phyloP scores from a whole-genome alignment of 495 filamentous ascomycete species.

The Penicillium salamii region DNA sequence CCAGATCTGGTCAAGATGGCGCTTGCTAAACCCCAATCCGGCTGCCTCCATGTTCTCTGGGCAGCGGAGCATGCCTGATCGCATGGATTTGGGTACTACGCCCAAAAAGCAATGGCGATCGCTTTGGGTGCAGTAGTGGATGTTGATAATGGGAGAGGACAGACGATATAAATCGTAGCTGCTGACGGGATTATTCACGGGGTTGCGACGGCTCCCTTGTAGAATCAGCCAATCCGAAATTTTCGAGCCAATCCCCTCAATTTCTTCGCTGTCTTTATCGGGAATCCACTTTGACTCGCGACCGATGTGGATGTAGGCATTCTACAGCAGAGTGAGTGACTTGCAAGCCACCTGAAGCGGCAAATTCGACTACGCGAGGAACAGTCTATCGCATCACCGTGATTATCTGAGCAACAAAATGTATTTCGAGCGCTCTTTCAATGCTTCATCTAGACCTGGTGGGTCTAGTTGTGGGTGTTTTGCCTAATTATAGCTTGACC shows the following conservation, averaged over 20 bases:
- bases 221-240: background rate
- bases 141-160: background rate
- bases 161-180: conserved; percentile 2
- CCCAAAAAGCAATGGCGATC: background rate
- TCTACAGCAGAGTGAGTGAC: background rate
- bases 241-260: background rate
- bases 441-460: conserved; percentile 1
- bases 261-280: background rate
- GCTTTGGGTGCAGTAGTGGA: background rate
- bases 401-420: background rate
- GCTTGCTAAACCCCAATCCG: background rate
- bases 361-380: background rate
- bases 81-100: background rate
- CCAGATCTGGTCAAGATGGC: background rate
- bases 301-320: background rate
- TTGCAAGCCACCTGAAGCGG: background rate
- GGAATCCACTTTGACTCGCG: background rate
- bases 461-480: background rate
- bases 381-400: conserved; percentile 1
- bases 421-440: background rate
- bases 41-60: background rate
- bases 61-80: background rate
- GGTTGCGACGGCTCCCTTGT: background rate
- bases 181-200: background rate
- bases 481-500: background rate